phyloP scores from a whole-genome alignment of 2,329 filamentous ascomycete species.

The Talaromyces sp. region DNA sequence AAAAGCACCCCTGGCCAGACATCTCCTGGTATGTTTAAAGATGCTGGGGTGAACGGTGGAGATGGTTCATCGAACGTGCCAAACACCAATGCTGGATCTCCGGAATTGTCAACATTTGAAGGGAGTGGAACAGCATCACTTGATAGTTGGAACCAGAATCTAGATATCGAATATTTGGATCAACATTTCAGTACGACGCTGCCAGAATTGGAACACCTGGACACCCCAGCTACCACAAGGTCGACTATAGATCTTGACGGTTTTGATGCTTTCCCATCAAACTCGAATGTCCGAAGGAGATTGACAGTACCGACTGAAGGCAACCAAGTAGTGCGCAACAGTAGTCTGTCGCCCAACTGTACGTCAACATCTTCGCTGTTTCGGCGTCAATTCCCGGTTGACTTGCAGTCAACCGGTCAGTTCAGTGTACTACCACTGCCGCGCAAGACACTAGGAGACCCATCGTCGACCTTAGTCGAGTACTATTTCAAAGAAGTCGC shows the following conservation, averaged over 20 bases:
- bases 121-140: not conserved
- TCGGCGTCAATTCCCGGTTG: conserved; percentile 31
- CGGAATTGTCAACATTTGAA: not conserved
- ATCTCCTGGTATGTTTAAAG: not conserved
- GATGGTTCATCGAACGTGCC: not conserved
- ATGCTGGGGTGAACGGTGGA: not conserved
- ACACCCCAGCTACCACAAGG: conserved; percentile 24
- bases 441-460: conserved; percentile 43
- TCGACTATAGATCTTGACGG: conserved; percentile 3
- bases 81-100: not conserved
- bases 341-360: not conserved
- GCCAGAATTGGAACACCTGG: conserved; percentile 34
- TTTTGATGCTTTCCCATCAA: not conserved
- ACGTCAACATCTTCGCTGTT: conserved; percentile 33
- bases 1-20: not conserved
- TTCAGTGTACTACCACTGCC: conserved; percentile 32
- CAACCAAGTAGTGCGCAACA: not conserved
- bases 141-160: conserved; percentile 1
- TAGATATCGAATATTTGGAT: conserved; percentile 29
- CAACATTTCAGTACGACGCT: conserved; percentile 28
- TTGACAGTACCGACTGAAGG: not conserved
- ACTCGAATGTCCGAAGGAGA: not conserved
- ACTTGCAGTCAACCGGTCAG: conserved; percentile 2
- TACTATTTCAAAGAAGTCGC: conserved; percentile 64
- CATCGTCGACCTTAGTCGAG: conserved; percentile 56